Conservation (phyloP, 2,329 filamentous ascomycete species). For the Trichoderma aggressivum region DNA sequence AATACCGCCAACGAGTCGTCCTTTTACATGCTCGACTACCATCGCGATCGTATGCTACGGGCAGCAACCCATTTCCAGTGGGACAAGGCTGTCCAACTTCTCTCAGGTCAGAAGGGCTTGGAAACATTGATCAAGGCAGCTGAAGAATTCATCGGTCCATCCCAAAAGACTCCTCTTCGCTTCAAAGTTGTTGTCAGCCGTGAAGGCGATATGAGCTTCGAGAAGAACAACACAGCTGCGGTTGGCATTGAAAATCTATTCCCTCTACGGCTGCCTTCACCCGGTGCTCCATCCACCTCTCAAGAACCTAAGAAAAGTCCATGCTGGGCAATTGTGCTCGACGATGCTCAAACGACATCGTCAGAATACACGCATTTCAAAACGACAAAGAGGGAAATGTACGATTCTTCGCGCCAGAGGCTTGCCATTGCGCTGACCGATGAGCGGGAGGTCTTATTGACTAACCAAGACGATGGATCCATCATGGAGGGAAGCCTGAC, state of each 20-base stretch:
- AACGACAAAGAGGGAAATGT: conserved; percentile 71
- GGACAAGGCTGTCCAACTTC: conserved; percentile 41
- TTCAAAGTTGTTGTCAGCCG: conserved; percentile 54
- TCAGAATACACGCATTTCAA: conserved; percentile 80
- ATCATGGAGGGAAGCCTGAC: conserved; percentile 85
- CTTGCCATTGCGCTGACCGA: conserved; percentile 51
- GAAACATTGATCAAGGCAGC: conserved; percentile 33
- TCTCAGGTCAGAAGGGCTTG: conserved; percentile 48
- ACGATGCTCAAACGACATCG: conserved; percentile 38
- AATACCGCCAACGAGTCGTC: conserved; percentile 54
- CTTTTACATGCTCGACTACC: conserved; percentile 76
- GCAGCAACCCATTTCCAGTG: conserved; percentile 58
- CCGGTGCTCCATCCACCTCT: conserved; percentile 27
- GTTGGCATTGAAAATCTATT: conserved; percentile 53
- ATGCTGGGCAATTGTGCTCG: conserved; percentile 44
- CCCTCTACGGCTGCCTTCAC: conserved; percentile 52
- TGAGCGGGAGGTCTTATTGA: conserved; percentile 69
- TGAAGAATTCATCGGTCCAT: conserved; percentile 36
- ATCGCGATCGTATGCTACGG: conserved; percentile 72
- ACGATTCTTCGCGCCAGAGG: conserved; percentile 65
- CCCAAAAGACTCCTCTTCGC: conserved; percentile 39
- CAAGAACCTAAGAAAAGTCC: conserved; percentile 28
- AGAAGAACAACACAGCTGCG: conserved; percentile 35
- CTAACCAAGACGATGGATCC: conserved; percentile 56
- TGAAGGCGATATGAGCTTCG: conserved; percentile 46